Evolutionary conservation across 495 filamentous ascomycete genomes (phyloP), one percentile per base, ranked within the genome.

Genomic region (Aspergillus steynii): DNA sequence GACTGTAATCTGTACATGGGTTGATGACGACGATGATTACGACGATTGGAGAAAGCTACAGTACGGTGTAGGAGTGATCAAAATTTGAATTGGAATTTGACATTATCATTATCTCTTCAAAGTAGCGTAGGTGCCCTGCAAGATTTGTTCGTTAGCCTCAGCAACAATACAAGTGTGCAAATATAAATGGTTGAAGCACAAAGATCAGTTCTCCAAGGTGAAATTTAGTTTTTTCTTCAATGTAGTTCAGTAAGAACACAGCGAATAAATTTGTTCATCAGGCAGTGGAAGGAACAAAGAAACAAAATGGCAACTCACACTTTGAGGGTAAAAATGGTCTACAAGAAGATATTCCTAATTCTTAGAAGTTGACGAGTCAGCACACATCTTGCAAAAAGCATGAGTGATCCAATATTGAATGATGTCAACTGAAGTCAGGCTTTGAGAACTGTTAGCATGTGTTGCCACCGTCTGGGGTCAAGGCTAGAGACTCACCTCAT

Each of bases 201-300:
- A 54, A 53, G 70, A 80, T 96, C 91, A 96, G 91, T 89, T 96
- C 91, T 94, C 91, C 90, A 94, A 96, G 89, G 89, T 94, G 90
- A 90, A 88, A 84, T 79, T 76, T 74, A 68, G 73, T 83, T 76
- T 85, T 83, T 91, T 90, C 82, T 88, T 89, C 91, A 83, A 69
- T 83, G 79, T 78, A 72, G 77, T 83, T 91, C 82, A 81, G 88
- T 81, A 89, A 87, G 84, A 90, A 90, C 86, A 89, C 87, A 90
- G 87, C 85, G 83, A 89, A 86, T 78, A 82, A 81, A 83, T 77
- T 81, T 82, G 71, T 72, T 92, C 87, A 89, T 85, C 86, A 93
- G 79, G 78, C 67, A 74, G 71, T 26, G 47, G 50, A 25, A 15
- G 50, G 59, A 27, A 53, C 32, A 51, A 51, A 32, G n/a, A 55